A percentile compares a stretch with the other conserved stretches of the same genome.
Evolutionary conservation across 2,329 filamentous ascomycete species (phyloP).

Genomic region (Nemania bipapillata): DNA sequence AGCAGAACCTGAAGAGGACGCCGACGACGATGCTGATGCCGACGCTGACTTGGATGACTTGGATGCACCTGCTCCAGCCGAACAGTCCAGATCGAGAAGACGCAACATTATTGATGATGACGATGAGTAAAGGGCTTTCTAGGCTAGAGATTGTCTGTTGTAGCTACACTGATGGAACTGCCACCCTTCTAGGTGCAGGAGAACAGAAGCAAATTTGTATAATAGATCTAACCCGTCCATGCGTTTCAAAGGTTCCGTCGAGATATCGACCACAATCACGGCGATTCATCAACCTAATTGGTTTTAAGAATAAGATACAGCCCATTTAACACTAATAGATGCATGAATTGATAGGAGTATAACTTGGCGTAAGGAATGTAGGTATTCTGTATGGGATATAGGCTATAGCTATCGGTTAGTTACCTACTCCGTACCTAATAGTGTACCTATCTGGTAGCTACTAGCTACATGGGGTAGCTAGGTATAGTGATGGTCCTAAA

Average conservation of each 20-base stretch:
- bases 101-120: constrained; percentile 71
- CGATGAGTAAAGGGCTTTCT: constrained; percentile 53
- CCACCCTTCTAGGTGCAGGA: neutral
- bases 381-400: too few relatives aligned
- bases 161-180: neutral
- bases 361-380: too few relatives aligned
- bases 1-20: constrained; percentile 60
- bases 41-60: constrained; percentile 67
- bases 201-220: constrained; percentile 17
- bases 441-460: too few relatives aligned
- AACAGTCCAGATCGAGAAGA: constrained; percentile 60
- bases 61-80: constrained; percentile 53
- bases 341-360: too few relatives aligned
- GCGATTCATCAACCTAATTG: too few relatives aligned
- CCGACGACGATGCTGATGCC: constrained; percentile 65
- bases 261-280: neutral
- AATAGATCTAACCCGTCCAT: constrained; percentile 6
- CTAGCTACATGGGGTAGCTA: too few relatives aligned
- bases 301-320: neutral
- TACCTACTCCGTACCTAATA: too few relatives aligned
- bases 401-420: too few relatives aligned
- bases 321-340: too few relatives aligned
- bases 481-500: neutral
- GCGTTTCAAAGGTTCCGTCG: neutral
- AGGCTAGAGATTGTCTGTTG: neutral